A percentile compares a stretch with the other conserved stretches of the same genome.
Conservation (phyloP, 2,329 filamentous ascomycete species). For the Penicillium sp. region DNA sequence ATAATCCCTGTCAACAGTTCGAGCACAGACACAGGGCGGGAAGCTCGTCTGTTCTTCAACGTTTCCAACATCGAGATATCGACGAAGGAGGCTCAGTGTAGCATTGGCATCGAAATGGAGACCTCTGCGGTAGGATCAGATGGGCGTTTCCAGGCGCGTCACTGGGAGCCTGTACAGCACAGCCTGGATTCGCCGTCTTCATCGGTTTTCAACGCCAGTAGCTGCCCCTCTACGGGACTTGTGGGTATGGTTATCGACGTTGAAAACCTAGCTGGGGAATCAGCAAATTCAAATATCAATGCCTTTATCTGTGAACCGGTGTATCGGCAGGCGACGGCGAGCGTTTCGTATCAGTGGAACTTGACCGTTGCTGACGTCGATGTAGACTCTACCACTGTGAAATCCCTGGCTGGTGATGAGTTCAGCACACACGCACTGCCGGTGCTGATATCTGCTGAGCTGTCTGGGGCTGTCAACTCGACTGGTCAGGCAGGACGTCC, state of each 20-base stretch:
- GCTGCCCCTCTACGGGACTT: background rate
- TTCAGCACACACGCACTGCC: background rate
- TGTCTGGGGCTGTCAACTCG: background rate
- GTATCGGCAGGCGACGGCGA: conserved; percentile 10
- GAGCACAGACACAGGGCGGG: background rate
- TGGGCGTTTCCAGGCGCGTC: background rate
- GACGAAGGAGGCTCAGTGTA: background rate
- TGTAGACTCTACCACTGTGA: background rate
- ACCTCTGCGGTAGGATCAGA: background rate
- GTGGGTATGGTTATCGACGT: conserved; percentile 2
- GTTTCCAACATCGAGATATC: background rate
- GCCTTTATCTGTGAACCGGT: conserved; percentile 10
- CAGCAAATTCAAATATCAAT: background rate
- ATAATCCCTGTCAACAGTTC: background rate
- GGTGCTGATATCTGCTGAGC: background rate
- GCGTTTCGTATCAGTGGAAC: background rate
- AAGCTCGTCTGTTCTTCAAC: background rate
- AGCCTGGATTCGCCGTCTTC: background rate
- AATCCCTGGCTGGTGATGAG: background rate
- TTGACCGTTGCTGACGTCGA: background rate
- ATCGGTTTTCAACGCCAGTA: background rate
- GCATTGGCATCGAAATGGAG: background rate
- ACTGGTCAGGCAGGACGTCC: too few relatives aligned
- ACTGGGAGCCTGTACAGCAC: conserved; percentile 14
- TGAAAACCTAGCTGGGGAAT: background rate